Evolutionary conservation across 2,329 filamentous ascomycete species (phyloP).

Genomic region (Pseudonectria buxi): DNA sequence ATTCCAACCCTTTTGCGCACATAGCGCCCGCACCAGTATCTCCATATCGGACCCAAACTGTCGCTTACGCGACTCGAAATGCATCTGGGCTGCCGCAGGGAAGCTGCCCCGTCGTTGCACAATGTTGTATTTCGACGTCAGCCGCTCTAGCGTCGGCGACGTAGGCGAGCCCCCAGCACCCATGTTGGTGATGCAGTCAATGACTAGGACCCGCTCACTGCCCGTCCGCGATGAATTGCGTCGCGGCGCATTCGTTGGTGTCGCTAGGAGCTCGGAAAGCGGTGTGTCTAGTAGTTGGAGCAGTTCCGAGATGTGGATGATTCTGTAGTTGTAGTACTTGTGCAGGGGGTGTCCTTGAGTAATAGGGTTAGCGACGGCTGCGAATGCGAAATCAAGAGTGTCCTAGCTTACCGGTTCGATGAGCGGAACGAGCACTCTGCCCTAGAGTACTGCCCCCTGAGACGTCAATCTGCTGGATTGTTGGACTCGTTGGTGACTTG

Average conservation of each 20-base stretch:
- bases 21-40: conserved; percentile 64
- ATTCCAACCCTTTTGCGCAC: conserved; percentile 67
- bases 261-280: conserved; percentile 40
- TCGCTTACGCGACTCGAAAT: conserved; percentile 48
- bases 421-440: conserved; percentile 39
- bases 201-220: conserved; percentile 43
- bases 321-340: conserved; percentile 54
- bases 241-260: conserved; percentile 23
- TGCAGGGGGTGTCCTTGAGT: conserved; percentile 53
- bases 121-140: conserved; percentile 25
- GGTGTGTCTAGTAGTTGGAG: conserved; percentile 39
- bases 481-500: conserved; percentile 53
- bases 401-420: conserved; percentile 37
- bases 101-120: conserved; percentile 31
- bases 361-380: conserved; percentile 8
- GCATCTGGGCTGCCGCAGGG: conserved; percentile 45
- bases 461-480: conserved; percentile 51
- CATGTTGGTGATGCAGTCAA: conserved; percentile 57
- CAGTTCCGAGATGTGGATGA: conserved; percentile 53
- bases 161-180: conserved; percentile 31
- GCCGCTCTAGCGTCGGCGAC: conserved; percentile 39
- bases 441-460: conserved; percentile 37
- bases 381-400: too few species aligned
- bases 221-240: conserved; percentile 17
- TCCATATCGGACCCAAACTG: conserved; percentile 61